These are phyloP conservation scores for Williopsis jadinii DNA, from an alignment of 1,139 yeast genomes.

Conservation along the genomic window DNA sequence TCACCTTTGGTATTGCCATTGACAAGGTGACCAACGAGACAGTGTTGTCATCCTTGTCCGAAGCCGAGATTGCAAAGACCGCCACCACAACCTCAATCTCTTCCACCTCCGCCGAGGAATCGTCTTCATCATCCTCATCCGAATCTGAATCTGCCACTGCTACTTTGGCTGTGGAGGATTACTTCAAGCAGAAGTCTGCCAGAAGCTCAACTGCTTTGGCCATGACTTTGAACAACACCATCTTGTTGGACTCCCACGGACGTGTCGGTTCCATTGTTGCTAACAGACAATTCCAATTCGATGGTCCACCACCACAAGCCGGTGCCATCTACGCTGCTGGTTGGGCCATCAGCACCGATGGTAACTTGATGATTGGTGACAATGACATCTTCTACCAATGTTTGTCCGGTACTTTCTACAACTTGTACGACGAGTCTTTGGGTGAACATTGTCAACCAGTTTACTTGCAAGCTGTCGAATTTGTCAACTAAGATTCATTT, in stretches of 20 bases:
- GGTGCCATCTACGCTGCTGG: constrained; percentile 78
- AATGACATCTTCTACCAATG: constrained; percentile 64
- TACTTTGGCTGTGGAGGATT: constrained; percentile 20
- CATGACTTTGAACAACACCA: constrained; percentile 43
- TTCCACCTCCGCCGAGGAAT: background rate
- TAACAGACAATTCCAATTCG: constrained; percentile 82
- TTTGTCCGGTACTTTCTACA: constrained; percentile 71
- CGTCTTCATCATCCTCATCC: constrained; percentile 2
- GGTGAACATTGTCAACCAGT: constrained; percentile 63
- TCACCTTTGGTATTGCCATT: constrained; percentile 35
- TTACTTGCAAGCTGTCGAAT: constrained; percentile 52
- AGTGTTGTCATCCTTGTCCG: background rate
- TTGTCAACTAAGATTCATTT: constrained; percentile 26
- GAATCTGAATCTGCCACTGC: background rate
- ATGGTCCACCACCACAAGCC: constrained; percentile 88
- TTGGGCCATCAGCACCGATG: constrained; percentile 61
- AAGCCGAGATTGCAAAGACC: constrained; percentile 12
- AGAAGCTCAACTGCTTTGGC: constrained; percentile 41
- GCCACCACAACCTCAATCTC: constrained; percentile 29
- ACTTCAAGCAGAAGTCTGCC: constrained; percentile 35
- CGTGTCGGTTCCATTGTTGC: constrained; percentile 79
- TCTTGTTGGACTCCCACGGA: constrained; percentile 53
- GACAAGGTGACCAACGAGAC: constrained; percentile 17
- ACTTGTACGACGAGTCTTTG: constrained; percentile 63
- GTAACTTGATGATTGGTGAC: constrained; percentile 64